Conservation (phyloP, 2,329 filamentous ascomycete species). For the Aspergillus luchuensis region DNA sequence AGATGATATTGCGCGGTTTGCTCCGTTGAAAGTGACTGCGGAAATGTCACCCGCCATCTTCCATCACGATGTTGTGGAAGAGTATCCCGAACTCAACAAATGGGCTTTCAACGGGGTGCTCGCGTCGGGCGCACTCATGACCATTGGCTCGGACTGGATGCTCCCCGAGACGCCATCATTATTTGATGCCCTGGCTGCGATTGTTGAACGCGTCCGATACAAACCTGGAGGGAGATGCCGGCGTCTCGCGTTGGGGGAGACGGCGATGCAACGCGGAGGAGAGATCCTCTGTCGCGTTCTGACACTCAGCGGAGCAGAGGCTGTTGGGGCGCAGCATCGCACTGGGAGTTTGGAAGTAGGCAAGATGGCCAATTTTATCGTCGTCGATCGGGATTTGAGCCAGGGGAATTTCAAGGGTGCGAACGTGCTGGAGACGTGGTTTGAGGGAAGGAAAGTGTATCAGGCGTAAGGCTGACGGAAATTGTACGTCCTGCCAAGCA, state of each 20-base stretch:
- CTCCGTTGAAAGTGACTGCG: constrained; percentile 33
- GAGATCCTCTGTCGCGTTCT: constrained; percentile 26
- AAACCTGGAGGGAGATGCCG: background rate
- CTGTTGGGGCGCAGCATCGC: constrained; percentile 28
- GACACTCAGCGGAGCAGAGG: constrained; percentile 32
- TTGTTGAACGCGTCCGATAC: constrained; percentile 12
- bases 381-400: constrained; percentile 32
- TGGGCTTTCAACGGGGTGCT: constrained; percentile 30
- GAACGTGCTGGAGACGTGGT: constrained; percentile 33
- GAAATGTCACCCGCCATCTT: constrained; percentile 30
- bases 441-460: constrained; percentile 25
- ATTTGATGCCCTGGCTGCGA: constrained; percentile 15
- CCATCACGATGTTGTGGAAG: constrained; percentile 20
- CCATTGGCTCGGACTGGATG: constrained; percentile 32
- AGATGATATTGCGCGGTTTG: constrained; percentile 34
- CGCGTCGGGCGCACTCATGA: constrained; percentile 29
- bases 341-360: constrained; percentile 34
- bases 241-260: background rate
- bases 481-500: no score
- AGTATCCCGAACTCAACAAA: background rate
- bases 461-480: background rate
- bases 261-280: constrained; percentile 5
- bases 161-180: constrained; percentile 12
- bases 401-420: constrained; percentile 31
- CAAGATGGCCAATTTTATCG: constrained; percentile 38